phyloP scores from a whole-genome alignment of 768 basidiomycete genomes.

The Phlegmacium glaucopus region DNA sequence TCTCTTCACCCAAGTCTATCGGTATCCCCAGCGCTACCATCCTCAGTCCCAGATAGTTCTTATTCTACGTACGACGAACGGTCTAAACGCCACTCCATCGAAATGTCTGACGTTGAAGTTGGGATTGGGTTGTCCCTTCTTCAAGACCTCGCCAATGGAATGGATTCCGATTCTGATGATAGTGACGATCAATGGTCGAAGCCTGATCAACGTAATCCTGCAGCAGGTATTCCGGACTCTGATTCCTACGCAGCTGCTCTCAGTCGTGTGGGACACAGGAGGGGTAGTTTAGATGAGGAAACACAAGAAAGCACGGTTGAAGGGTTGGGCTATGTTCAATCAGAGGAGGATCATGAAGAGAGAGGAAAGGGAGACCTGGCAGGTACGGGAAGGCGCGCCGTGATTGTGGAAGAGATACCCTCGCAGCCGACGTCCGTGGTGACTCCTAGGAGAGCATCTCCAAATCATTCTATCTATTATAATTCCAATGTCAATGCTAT shows the following conservation, averaged over 20 bases:
- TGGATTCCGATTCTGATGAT: conserved; percentile 27
- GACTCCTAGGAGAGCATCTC: background rate
- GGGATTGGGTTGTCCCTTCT: conserved; percentile 71
- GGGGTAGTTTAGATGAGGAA: conserved; percentile 1
- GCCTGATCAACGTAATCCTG: background rate
- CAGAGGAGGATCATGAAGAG: conserved; percentile 15
- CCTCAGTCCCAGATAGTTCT: conserved; percentile 20
- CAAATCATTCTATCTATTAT: background rate
- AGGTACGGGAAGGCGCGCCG: too few relatives aligned
- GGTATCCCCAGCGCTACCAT: background rate
- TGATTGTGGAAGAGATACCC: too few relatives aligned
- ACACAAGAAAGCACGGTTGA: conserved; percentile 22
- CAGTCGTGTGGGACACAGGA: background rate
- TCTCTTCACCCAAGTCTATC: conserved; percentile 5
- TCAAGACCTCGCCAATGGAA: conserved; percentile 42
- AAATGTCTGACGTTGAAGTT: conserved; percentile 53
- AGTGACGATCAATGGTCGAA: conserved; percentile 14
- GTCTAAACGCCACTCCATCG: conserved; percentile 29
- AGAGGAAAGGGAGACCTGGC: background rate
- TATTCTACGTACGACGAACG: conserved; percentile 16
- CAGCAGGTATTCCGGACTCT: background rate
- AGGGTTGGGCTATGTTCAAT: conserved; percentile 18
- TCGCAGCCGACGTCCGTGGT: background rate
- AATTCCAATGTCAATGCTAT: too few relatives aligned
- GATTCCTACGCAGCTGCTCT: background rate